Percentiles rank a stretch among this genome's conserved stretches.
Conservation (phyloP, 2,329 filamentous ascomycete genomes). For the Phialophora verrucosa region DNA sequence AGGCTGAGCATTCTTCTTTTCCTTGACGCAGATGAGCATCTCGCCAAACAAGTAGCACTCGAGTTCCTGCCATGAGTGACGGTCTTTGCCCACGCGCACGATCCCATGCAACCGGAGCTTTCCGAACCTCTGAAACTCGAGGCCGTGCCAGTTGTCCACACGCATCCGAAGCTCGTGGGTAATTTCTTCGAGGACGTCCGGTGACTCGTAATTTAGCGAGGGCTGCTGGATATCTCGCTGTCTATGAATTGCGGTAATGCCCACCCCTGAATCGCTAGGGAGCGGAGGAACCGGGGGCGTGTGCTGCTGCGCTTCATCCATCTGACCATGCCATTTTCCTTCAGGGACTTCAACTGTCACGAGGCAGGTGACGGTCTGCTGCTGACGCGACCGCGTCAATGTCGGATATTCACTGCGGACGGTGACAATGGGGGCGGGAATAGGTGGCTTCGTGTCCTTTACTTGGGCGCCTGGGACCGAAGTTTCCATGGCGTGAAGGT, state of each 20-base stretch:
- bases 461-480: slow-evolving; percentile 74
- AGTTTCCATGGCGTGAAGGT: slow-evolving; percentile 94
- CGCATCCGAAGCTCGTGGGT: slow-evolving; percentile 81
- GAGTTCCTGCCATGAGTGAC: slow-evolving; percentile 93
- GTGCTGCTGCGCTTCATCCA: slow-evolving; percentile 71
- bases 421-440: slow-evolving; percentile 88
- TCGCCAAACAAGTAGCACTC: slow-evolving; percentile 97
- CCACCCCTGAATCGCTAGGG: slow-evolving; percentile 56
- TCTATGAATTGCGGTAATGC: slow-evolving; percentile 46
- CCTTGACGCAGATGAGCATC: slow-evolving; percentile 99
- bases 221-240: slow-evolving; percentile 40
- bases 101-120: slow-evolving; percentile 88
- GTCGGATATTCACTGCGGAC: slow-evolving; percentile 97
- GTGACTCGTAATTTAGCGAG: slow-evolving; percentile 65
- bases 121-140: slow-evolving; percentile 86
- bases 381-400: slow-evolving; percentile 85
- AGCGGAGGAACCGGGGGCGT: slow-evolving; percentile 58
- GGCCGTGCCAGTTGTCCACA: slow-evolving; percentile 98
- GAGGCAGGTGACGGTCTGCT: slow-evolving; percentile 92
- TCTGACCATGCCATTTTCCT: slow-evolving; percentile 85
- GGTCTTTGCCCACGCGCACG: slow-evolving; percentile 93
- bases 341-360: slow-evolving; percentile 93
- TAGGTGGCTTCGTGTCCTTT: slow-evolving; percentile 76
- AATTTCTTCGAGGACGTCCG: slow-evolving; percentile 79
- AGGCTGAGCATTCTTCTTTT: slow-evolving; percentile 76